Conservation (phyloP, 495 filamentous ascomycete genomes). For the Lindgomyces ingoldianus region DNA sequence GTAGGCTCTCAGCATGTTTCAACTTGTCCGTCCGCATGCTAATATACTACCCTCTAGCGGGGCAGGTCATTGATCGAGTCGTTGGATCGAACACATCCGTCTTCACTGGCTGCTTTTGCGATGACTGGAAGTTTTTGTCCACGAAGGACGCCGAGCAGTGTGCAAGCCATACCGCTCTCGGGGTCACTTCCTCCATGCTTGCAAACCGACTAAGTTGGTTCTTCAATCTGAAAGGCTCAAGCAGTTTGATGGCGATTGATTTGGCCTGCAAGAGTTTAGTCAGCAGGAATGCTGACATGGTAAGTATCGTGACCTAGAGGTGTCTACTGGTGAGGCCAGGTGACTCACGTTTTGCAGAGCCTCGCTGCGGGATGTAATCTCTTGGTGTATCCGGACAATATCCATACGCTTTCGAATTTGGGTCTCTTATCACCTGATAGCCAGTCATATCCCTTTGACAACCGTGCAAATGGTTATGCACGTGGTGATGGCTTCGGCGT, state of each 20-base stretch:
- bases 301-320: background rate
- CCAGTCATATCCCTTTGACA: constrained; percentile 8
- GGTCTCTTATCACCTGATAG: constrained; percentile 34
- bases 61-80: background rate
- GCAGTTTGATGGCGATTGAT: constrained; percentile 21
- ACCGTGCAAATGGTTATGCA: constrained; percentile 24
- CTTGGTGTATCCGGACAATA: constrained; percentile 6
- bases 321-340: background rate
- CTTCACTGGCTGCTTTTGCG: background rate
- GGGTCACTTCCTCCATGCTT: background rate
- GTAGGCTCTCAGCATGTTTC: background rate
- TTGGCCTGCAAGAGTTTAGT: constrained; percentile 12
- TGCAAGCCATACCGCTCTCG: constrained; percentile 1
- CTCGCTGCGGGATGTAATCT: constrained; percentile 16
- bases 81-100: too few relatives aligned
- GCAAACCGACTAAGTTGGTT: constrained; percentile 34
- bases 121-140: background rate
- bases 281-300: constrained; percentile 6
- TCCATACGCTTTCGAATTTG: constrained; percentile 1
- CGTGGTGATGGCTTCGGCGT: constrained; percentile 41
- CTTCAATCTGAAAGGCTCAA: constrained; percentile 30
- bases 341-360: background rate
- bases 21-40: background rate
- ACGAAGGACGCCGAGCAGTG: background rate
- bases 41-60: constrained; percentile 11